Evolutionary conservation across 1,139 yeast species (phyloP).

Genomic region (Yamadazyma jaroonii): DNA sequence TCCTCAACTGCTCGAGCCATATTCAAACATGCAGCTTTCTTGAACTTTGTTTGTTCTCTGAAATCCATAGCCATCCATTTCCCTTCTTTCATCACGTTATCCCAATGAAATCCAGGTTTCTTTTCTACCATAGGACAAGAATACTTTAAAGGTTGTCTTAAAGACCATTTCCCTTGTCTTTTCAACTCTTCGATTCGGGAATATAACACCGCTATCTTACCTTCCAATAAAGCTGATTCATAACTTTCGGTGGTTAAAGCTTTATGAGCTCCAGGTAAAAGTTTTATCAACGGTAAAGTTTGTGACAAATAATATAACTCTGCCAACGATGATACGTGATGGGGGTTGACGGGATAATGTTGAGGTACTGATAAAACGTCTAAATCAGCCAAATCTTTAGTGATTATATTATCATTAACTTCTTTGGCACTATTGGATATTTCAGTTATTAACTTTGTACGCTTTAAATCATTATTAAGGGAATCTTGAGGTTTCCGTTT

Average conservation of each 20-base stretch:
- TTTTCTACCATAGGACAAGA: constrained; percentile 59
- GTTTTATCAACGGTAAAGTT: constrained; percentile 76
- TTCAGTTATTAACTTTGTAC: constrained; percentile 10
- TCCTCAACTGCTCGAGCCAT: constrained; percentile 73
- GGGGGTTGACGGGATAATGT: constrained; percentile 42
- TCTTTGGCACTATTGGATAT: constrained; percentile 15
- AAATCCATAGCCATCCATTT: constrained; percentile 85
- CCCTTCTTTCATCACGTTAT: constrained; percentile 69
- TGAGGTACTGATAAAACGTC: constrained; percentile 43
- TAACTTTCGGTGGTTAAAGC: constrained; percentile 80
- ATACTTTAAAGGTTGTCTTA: constrained; percentile 76
- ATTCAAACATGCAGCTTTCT: constrained; percentile 64
- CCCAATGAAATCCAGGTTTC: constrained; percentile 61
- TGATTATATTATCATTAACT: constrained; percentile 23
- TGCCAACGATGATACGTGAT: constrained; percentile 63
- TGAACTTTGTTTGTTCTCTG: constrained; percentile 65
- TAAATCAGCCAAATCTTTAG: constrained; percentile 27
- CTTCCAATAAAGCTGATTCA: constrained; percentile 86
- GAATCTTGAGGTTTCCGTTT: background rate
- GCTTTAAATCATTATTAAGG: constrained; percentile 4
- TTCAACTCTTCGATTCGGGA: constrained; percentile 91
- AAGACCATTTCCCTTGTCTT: constrained; percentile 85
- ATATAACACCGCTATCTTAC: constrained; percentile 87
- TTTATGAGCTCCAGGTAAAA: constrained; percentile 83
- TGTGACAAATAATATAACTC: constrained; percentile 86